Percentiles rank a stretch among this genome's conserved stretches.
These are phyloP conservation scores for Mucor saturninus DNA, from an alignment of 371 early-diverging fungal species.

Conservation along the genomic window DNA sequence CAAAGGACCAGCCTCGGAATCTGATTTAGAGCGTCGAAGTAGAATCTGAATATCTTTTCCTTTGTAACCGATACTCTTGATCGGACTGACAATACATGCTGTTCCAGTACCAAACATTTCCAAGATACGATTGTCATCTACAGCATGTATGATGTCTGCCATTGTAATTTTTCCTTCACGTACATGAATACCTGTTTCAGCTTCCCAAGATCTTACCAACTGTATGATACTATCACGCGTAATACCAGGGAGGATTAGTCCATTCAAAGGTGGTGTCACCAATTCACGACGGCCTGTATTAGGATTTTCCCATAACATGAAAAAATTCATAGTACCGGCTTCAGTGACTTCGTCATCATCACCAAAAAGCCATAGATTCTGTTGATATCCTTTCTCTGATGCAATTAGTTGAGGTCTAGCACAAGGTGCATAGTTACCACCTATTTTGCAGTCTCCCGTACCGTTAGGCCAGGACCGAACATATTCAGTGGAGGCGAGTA, in stretches of 20 bases:
- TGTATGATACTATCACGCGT: slow-evolving; percentile 87
- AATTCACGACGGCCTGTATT: slow-evolving; percentile 75
- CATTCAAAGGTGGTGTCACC: slow-evolving; percentile 92
- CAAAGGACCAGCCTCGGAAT: slow-evolving; percentile 81
- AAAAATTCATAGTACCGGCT: slow-evolving; percentile 95
- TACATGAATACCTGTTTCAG: slow-evolving; percentile 76
- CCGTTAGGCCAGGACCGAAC: slow-evolving; percentile 96
- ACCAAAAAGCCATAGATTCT: slow-evolving; percentile 92
- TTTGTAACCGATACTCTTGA: slow-evolving; percentile 76
- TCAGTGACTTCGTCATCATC: slow-evolving; percentile 81
- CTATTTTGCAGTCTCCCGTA: slow-evolving; percentile 88
- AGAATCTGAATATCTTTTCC: slow-evolving; percentile 73
- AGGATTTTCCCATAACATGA: slow-evolving; percentile 79
- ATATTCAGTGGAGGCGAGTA: slow-evolving; percentile 78
- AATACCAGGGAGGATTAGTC: slow-evolving; percentile 92
- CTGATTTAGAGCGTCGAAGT: slow-evolving; percentile 76
- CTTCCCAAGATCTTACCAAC: slow-evolving; percentile 73
- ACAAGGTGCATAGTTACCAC: slow-evolving; percentile 77
- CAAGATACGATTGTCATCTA: slow-evolving; percentile 63
- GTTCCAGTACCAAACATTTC: slow-evolving; percentile 94
- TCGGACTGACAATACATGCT: slow-evolving; percentile 90
- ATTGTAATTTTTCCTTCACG: slow-evolving; percentile 80
- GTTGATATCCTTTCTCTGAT: slow-evolving; percentile 79
- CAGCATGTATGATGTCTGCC: slow-evolving; percentile 74
- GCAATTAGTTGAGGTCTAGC: slow-evolving; percentile 85